Evolutionary conservation across 805 yeast species (phyloP), one percentile per base, ranked within the genome.

Genomic region (Scheffersomyces stipitis): DNA sequence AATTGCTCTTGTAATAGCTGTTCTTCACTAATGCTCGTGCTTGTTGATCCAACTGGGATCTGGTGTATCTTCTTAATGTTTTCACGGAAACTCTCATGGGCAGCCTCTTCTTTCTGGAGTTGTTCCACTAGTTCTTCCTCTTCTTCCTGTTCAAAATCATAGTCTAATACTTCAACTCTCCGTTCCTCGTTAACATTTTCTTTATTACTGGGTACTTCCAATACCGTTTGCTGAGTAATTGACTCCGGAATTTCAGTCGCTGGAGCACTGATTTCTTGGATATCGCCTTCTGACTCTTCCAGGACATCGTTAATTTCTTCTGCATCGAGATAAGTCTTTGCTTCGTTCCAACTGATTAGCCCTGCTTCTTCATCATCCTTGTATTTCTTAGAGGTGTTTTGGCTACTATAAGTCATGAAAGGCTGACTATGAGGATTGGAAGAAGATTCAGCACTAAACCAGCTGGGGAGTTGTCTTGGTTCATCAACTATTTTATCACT

Each of bases 101-200:
- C 95, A 26, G 66, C 68, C 33, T 80, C 86, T 56, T 93, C 99
- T 29, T 75, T 73, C 28, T 71, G 69, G 32, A 91, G 60, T 45
- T 82, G 83, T 23, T 77, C 71, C 2, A 75, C 72, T 3, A 88
- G 56, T 15, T 78, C 76, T 24, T 78, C 80, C 39, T 88, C 95
- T 40, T 90, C 97, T 13, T 81, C 82, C 36, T 86, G 89, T 16
- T 79, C 80, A 54, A 83, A 83, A 37, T 78, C 86, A 49, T 82
- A 84, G 36, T 81, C 85, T 23, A 75, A 56, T 2, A 60, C 39
- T 14, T 48, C 49, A 8, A 56, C 56, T 18, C 42, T 47, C 31
- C 49, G 41, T 13, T 30, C 15, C 8, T 26, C 13, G 26, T 22
- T 30, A 7, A 4, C 14, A 26, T 26, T 14, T 18, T 13, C 23